Conservation (phyloP, 495 filamentous ascomycete genomes). For the Hamigera avellanea region DNA sequence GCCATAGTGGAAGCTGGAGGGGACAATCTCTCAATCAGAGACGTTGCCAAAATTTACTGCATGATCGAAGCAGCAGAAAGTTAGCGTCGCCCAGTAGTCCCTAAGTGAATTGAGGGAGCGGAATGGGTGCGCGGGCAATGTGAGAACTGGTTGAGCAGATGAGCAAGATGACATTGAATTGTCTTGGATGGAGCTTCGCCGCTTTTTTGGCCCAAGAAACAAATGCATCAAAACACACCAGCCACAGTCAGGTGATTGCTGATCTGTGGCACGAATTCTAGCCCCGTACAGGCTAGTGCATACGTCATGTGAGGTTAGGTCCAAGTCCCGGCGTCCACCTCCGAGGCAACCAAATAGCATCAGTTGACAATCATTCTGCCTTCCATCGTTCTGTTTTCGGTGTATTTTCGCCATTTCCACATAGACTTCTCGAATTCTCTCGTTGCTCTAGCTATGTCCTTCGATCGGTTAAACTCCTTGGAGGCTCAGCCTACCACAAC, state of each 20-base stretch:
- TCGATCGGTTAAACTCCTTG: constrained; percentile 70
- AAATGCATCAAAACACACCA: constrained; percentile 32
- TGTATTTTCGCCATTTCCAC: constrained; percentile 3
- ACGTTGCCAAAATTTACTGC: constrained; percentile 17
- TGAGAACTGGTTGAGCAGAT: too few species aligned
- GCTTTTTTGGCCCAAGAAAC: constrained; percentile 8
- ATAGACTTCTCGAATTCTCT: constrained; percentile 4
- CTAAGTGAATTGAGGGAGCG: too few species aligned
- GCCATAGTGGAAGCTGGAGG: constrained; percentile 32
- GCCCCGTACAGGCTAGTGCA: constrained; percentile 10
- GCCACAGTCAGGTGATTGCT: constrained; percentile 26
- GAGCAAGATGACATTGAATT: constrained; percentile 8
- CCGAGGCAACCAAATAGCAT: too few species aligned
- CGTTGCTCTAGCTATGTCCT: constrained; percentile 75
- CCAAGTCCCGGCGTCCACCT: too few species aligned
- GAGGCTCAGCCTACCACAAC: constrained; percentile 68
- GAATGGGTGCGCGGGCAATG: constrained; percentile 3
- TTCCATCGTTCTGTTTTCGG: background rate
- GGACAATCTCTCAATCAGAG: constrained; percentile 17
- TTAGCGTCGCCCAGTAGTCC: too few species aligned
- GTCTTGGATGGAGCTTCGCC: constrained; percentile 3
- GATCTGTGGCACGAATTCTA: constrained; percentile 6
- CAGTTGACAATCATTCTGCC: too few species aligned
- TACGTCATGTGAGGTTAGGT: constrained; percentile 24
- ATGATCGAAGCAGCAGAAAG: constrained; percentile 17